Base-by-base conservation (phyloP, 2,329 filamentous ascomycete species). In the Ophioceras dolichostomum region DNA sequence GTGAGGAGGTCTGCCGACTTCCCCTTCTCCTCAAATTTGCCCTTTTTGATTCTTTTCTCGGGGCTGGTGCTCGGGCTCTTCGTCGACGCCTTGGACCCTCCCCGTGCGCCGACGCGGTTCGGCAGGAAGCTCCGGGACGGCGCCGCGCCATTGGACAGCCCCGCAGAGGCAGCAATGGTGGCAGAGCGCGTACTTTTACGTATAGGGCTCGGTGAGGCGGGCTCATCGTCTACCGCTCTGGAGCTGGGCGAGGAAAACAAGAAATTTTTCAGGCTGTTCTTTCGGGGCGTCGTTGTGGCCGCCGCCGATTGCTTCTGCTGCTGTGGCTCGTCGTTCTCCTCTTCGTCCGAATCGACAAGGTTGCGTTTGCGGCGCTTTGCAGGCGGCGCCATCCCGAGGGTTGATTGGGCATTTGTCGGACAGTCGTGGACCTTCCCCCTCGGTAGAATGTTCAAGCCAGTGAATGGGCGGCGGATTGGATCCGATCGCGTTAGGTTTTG, bases 281-380 rank as follows among this genome's bases (percentile, higher is more conserved):
- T 53, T 24, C 48, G 39, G 10, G 48, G 34, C 4, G 35, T 29
- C 18, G 35, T 37, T 12, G 22, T 29, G 40, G 40, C 17, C 38
- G 39, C 10, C 63, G 22, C 22, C 12, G 22, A 8, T 26, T 7
- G 7, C 22, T 26, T 26, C 38, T 60, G 47, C 32, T 55, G 49
- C 38, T 69, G 63, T 22, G 61, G 57, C 44, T 69, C 64, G 10
- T 5, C 19, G 45, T 70, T 64, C 45, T 72, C 66, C 44, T 70
- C 64, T 37, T 68, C 68, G 32, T 62, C 63, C 43, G 57, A 57
- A 36, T 65, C 61, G 42, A 74, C 55, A 48, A 70, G 57, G 53
- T 70, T 75, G 47, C 67, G 69, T 62, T 65, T 72, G 47, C 68
- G 69, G 54, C 74, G 68, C 59, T 73, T 74, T 52, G 69, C 60